Percentiles rank a stretch among this genome's conserved stretches.
Conservation (phyloP, 192 early-diverging fungal species). For the Linnemannia zychae region DNA sequence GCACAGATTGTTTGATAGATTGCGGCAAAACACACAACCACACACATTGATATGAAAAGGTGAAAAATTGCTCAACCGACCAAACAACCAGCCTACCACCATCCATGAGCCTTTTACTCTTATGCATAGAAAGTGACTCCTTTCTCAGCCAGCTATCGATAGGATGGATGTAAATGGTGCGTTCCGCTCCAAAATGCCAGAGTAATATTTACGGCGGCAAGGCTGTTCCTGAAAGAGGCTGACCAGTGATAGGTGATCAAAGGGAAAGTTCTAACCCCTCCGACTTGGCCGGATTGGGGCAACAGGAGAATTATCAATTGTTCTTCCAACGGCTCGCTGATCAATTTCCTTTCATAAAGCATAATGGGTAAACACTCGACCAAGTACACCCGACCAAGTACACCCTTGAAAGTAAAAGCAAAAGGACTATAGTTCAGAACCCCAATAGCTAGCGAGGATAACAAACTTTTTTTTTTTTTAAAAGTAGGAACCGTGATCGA, state of each 20-base stretch:
- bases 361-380: too few species aligned
- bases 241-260: too few species aligned
- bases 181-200: too few species aligned
- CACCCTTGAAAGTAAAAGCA: background rate
- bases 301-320: too few species aligned
- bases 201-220: too few species aligned
- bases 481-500: too few species aligned
- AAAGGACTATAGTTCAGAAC: background rate
- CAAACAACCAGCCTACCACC: background rate
- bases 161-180: background rate
- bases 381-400: background rate
- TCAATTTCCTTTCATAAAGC: too few species aligned
- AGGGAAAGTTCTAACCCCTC: too few species aligned
- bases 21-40: background rate
- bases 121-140: background rate
- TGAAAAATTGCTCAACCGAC: background rate
- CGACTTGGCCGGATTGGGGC: too few species aligned
- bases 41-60: background rate
- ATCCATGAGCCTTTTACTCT: background rate
- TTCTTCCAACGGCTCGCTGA: too few species aligned
- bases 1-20: background rate
- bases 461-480: background rate
- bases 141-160: background rate
- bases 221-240: too few species aligned
- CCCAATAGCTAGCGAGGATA: background rate